Base-by-base conservation (phyloP, 306 rosid genomes). In the Purshia tridentata region DNA sequence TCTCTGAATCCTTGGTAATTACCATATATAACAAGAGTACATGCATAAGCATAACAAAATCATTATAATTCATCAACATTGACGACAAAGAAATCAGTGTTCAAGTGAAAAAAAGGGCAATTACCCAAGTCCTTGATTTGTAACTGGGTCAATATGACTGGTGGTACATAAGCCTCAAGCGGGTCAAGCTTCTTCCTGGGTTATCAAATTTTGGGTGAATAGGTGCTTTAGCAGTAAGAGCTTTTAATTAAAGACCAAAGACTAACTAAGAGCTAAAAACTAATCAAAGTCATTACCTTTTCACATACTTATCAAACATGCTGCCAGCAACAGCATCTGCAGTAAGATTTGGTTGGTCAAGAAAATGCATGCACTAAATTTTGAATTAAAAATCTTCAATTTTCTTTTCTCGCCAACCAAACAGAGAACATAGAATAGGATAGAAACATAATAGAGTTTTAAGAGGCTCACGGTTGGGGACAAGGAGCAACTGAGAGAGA, bases 41-140 rank as follows among this genome's bases (percentile, higher is more conserved):
- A 37, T 60, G 55, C 11, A 48, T 13, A 13, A 0, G 29, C 29
- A 23, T 29, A 29, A 29, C 16, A 72, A 42, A 23, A 4, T 46
- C 35, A 47, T 12, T 16, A 13, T 15, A 54, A 54, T 46, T 49
- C n/a, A 22, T 45, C 13, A 10, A 46, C 5, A 12, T 14, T 37
- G 6, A 60, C 16, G 22, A 49, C 5, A 1, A 6, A 9, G n/a
- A 41, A 47, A 52, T 16, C 10, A 6, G 23, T 10, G 8, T 19
- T 40, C 14, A 59, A 77, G 63, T 10, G 22, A 61, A 57, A 12
- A 48, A 20, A 72, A 54, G 20, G 76, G 19, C 64, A 67, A 64
- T 70, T 88, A 91, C 97, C 97, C 69, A 91, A 84, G 80, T 94
- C 98, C 87, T 84, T 79, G 84, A 94, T 78, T 82, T 91, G 98